phyloP scores from a whole-genome alignment of 441 rosid genomes.

The Euphorbia schlechtendalii region DNA sequence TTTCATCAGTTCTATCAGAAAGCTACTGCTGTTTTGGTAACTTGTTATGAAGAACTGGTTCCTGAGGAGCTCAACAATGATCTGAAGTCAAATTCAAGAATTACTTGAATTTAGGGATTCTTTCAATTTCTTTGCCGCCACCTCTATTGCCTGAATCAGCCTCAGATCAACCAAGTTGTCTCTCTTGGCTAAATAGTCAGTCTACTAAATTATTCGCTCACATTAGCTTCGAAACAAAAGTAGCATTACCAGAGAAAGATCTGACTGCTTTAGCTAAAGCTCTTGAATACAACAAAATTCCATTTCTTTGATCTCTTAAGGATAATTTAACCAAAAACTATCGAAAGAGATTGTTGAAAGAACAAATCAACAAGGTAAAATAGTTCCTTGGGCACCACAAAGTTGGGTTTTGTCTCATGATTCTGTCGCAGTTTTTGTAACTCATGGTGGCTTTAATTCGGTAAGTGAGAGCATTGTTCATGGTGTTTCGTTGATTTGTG shows the following conservation, averaged over 20 bases:
- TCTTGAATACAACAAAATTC: constrained; percentile 31
- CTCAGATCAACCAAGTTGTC: constrained; percentile 23
- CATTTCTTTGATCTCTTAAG: constrained; percentile 52
- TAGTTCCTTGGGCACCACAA: constrained; percentile 55
- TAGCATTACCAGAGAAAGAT: constrained; percentile 35
- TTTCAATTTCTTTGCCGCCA: constrained; percentile 19
- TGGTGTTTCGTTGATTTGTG: constrained; percentile 62
- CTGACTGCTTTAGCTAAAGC: constrained; percentile 43
- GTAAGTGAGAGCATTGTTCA: constrained; percentile 49
- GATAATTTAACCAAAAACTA: constrained; percentile 22
- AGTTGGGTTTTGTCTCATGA: constrained; percentile 31
- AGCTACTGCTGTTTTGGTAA: constrained; percentile 21
- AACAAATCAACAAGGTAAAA: constrained; percentile 30
- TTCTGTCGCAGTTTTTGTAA: constrained; percentile 40
- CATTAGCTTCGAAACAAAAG: constrained; percentile 52
- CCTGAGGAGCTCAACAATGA: constrained; percentile 20
- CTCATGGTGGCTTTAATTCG: constrained; percentile 60
- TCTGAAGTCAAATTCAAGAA: constrained; percentile 22
- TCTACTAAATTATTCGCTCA: constrained; percentile 37
- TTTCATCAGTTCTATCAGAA: no score
- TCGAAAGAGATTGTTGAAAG: constrained; percentile 40
- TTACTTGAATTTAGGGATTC: constrained; percentile 30
- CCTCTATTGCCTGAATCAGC: constrained; percentile 3
- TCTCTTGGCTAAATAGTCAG: constrained; percentile 45
- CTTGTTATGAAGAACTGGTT: constrained; percentile 28